These are phyloP conservation scores for Gryganskiella cystojenkinii DNA, from an alignment of 192 early-diverging fungal species.

Conservation along the genomic window DNA sequence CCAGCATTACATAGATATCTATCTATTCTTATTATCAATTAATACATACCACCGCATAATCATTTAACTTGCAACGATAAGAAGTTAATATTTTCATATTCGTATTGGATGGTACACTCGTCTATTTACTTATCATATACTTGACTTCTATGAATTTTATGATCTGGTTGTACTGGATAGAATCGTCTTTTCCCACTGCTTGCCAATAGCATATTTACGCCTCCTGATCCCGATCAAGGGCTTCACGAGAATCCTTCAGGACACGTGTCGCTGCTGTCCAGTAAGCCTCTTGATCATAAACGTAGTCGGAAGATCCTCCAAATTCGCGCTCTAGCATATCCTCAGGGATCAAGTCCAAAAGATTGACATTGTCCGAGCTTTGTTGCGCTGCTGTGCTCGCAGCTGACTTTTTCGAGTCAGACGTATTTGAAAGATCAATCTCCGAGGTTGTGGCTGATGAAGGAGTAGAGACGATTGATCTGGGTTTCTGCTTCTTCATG, in stretches of 20 bases:
- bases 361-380: constrained; percentile 56
- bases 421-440: constrained; percentile 15
- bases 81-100: too few relatives aligned
- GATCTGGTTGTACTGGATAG: too few relatives aligned
- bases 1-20: neutral
- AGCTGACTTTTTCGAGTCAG: constrained; percentile 5
- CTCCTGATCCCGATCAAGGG: constrained; percentile 4
- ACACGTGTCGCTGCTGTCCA: constrained; percentile 61
- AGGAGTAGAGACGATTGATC: constrained; percentile 19
- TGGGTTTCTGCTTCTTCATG: constrained; percentile 61
- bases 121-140: too few relatives aligned
- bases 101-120: too few relatives aligned
- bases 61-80: too few relatives aligned
- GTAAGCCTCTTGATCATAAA: constrained; percentile 74
- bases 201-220: neutral
- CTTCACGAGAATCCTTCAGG: constrained; percentile 3
- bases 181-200: neutral
- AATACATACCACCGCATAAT: too few relatives aligned
- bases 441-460: constrained; percentile 37
- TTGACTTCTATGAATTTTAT: neutral
- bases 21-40: too few relatives aligned
- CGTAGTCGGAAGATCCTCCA: constrained; percentile 79
- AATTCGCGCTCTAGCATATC: constrained; percentile 75
- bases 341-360: constrained; percentile 61
- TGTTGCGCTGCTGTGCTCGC: constrained; percentile 10